These are phyloP conservation scores for Zygosaccharomyces pseudorouxii DNA, from an alignment of 805 yeast genomes.

Conservation along the genomic window DNA sequence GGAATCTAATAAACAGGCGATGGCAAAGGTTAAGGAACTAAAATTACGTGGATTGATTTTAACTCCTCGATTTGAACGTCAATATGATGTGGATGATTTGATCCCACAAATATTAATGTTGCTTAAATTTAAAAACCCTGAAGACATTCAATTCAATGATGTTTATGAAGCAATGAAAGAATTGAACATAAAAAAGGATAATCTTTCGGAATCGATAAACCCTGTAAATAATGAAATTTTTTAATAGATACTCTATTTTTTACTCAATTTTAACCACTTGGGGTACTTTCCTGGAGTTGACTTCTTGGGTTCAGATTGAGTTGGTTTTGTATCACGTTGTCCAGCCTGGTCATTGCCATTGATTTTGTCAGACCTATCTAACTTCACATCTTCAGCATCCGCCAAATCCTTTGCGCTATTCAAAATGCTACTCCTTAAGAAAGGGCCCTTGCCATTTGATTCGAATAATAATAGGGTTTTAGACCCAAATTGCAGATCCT, in stretches of 20 bases:
- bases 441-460: constrained; percentile 23
- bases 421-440: constrained; percentile 30
- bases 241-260: constrained; percentile 24
- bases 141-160: constrained; percentile 13
- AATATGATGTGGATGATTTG: constrained; percentile 5
- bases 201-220: constrained; percentile 4
- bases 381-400: constrained; percentile 30
- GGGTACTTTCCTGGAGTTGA: constrained; percentile 32
- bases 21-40: constrained; percentile 5
- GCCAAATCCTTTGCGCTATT: constrained; percentile 32
- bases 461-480: constrained; percentile 44
- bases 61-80: not conserved
- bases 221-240: constrained; percentile 5
- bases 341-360: not conserved
- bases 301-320: not conserved
- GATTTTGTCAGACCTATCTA: constrained; percentile 7
- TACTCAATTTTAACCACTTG: constrained; percentile 40
- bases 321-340: not conserved
- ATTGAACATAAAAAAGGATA: constrained; percentile 9
- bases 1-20: constrained; percentile 3
- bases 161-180: constrained; percentile 16
- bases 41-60: constrained; percentile 1
- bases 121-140: constrained; percentile 13
- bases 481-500: constrained; percentile 41
- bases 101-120: constrained; percentile 15